Evolutionary conservation across 1,284 basidiomycete genomes (phyloP), one percentile per base, ranked within the genome.

Genomic region (Stygiomarasmius scandens): DNA sequence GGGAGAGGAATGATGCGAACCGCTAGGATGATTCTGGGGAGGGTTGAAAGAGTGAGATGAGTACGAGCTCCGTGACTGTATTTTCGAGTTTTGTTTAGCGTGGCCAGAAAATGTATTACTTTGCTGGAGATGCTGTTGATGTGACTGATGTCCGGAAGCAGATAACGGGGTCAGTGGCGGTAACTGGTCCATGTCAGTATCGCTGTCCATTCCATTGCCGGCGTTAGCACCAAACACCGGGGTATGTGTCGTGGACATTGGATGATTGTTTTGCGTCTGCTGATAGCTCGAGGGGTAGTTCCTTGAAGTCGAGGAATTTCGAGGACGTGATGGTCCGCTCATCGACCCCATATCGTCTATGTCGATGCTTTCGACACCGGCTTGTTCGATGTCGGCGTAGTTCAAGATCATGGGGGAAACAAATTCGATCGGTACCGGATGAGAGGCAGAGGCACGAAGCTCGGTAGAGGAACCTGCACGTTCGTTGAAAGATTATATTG

Each of bases 321-420:
- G 49, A 36, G 19, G 16, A 27, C 11, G 51, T 5, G 36, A 43
- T 24, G n/a, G 20, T 38, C 9, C 29, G 12, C 29, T 12, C 29
- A 32, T 12, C 29, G 38, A 5, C 8, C 38, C 38, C 38, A 41
- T 41, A 16, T 41, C 38, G 38, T 41, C 38, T 6, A 41, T 41
- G n/a, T 41, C 38, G n/a, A 41, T 41, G n/a, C 16, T 41, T 8
- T 41, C 38, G 11, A n/a, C 14, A 5, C 38, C 38, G n/a, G 38
- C 16, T 74, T 72, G 36, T 43, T 53, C 53, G 12, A 54, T 44
- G 27, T 58, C 57, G 20, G 47, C 38, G 22, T 74, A 74, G 67
- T 82, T 76, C 43, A 86, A 74, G 38, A 82, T 75, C 72, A 89
- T 84, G 16, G 85, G 86, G 0, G 85, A 82, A 44, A 89, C 77